Conservation (phyloP, 225 moss, liverwort and hornwort species). For the Marchantia paleacea region DNA sequence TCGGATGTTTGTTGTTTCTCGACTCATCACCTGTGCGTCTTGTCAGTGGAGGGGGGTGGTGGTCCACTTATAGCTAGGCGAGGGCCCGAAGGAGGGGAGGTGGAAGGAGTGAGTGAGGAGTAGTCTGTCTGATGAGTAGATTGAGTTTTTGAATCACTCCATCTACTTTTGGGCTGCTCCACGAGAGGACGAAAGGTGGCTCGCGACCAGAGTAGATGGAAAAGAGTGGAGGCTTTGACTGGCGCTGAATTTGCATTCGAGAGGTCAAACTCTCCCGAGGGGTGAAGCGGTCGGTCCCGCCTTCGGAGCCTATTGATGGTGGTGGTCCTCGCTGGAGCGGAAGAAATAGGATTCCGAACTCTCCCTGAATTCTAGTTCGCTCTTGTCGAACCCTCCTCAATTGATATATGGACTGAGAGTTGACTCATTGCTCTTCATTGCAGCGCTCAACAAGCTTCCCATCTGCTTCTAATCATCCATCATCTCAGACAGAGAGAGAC, state of each 20-base stretch:
- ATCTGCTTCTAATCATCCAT: background rate
- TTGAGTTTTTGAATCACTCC: background rate
- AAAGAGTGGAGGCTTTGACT: conserved; percentile 3
- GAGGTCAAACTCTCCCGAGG: background rate
- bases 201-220: background rate
- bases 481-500: background rate
- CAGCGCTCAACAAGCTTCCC: background rate
- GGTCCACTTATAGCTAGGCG: background rate
- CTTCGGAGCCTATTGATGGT: background rate
- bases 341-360: background rate
- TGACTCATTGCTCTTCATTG: background rate
- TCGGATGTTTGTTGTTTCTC: background rate
- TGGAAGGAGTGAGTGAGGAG: background rate
- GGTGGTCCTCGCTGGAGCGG: conserved; percentile 2
- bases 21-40: background rate
- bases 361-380: background rate
- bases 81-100: background rate
- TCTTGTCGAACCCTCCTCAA: background rate
- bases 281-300: background rate
- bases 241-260: conserved; percentile 3
- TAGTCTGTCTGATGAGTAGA: conserved; percentile 5
- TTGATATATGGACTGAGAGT: background rate
- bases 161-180: background rate
- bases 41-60: background rate
- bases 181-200: background rate